Percentiles rank a stretch among this genome's conserved stretches.
Conservation (phyloP, 2,329 filamentous ascomycete species). For the Pseudogymnoascus sp. region DNA sequence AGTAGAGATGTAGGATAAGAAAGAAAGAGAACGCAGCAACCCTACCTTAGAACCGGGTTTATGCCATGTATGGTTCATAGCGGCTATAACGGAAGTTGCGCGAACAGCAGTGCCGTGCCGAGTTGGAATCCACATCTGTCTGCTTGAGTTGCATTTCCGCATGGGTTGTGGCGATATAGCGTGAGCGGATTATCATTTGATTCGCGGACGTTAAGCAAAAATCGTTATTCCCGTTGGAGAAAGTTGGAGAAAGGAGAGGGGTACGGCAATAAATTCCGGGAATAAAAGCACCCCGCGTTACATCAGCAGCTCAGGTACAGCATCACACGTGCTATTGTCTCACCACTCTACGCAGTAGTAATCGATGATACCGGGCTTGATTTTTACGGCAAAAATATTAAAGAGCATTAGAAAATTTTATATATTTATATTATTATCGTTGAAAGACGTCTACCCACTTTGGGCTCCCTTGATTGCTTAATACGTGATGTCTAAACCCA, state of each 20-base stretch:
- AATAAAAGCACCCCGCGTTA: background rate
- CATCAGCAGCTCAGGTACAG: background rate
- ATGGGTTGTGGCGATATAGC: background rate
- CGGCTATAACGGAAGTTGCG: conserved; percentile 8
- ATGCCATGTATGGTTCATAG: background rate
- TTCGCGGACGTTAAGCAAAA: background rate
- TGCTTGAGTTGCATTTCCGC: background rate
- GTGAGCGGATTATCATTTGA: background rate
- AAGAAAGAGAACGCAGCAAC: background rate
- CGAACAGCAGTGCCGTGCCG: conserved; percentile 2
- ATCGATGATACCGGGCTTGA: background rate
- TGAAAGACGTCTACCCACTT: background rate
- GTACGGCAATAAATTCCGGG: background rate
- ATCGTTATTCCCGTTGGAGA: conserved; percentile 7
- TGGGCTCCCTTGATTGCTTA: background rate
- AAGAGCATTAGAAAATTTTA: background rate
- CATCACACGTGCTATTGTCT: background rate
- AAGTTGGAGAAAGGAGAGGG: background rate
- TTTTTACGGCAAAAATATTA: background rate
- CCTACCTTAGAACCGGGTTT: background rate
- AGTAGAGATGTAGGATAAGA: background rate
- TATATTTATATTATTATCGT: background rate
- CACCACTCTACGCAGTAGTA: background rate
- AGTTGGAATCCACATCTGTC: background rate
- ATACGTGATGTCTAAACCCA: background rate